Evolutionary conservation across 495 filamentous ascomycete species (phyloP), one percentile per base, ranked within the genome.

Genomic region (Chaetomium fimeti): DNA sequence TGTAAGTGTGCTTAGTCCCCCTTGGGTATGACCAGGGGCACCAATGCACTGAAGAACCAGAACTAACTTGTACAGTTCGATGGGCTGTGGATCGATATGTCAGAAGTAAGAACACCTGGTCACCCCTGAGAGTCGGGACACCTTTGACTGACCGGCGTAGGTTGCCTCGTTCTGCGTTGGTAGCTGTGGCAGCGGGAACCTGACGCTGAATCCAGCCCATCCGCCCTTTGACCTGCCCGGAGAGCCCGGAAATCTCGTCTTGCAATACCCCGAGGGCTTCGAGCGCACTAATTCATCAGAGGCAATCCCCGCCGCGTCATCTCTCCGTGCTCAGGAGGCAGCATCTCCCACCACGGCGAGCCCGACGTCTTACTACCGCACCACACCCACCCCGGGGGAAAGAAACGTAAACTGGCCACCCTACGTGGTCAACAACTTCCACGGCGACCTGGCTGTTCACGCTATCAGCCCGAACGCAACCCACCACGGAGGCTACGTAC

Each of bases 61-160:
- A 12, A 16, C 52, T 62, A 16, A 68, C 59, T 42, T 15, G 40
- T 3, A 12, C 68, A 72, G 81, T 92, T 93, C 64, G 92, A 96
- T 72, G 92, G 88, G 7, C 84, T 94, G 45, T 96, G 91, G 92
- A 94, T 94, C 54, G 90, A 93, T 66, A 92, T 92, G 89, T 91
- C 87, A 48, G 90, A 93, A 71, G 86, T 69, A 62, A 54, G 25
- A 28, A 3, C 6, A 25, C 9, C 20, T 11, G 3, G 25, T 12
- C 5, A 32, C 40, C 4, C 12, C 42, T 36, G 3, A 18, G 18
- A 22, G n/a, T 32, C 54, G 9, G 13, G 32, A 38, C 40, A 22
- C 1, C 52, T 24, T 40, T 29, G 9, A 24, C 56, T 64, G 38
- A 64, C 56, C 11, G 15, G 4, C 27, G 8, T 9, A 68, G 71